Conservation (phyloP, 371 early-diverging fungal genomes). For the Fennellomyces sp. region DNA sequence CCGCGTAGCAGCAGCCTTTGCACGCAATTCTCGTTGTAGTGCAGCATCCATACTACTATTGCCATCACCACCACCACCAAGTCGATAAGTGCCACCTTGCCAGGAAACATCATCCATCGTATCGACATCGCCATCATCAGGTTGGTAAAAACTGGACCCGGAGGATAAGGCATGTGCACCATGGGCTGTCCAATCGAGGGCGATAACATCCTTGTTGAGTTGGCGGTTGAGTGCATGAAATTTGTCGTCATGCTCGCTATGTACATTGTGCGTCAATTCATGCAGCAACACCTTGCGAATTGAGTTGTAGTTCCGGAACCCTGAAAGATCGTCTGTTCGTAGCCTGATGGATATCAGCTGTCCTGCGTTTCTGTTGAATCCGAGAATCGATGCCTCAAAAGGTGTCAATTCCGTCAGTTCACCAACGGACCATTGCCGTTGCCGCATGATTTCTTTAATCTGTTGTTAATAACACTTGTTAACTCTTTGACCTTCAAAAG, state of each 20-base stretch:
- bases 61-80: conserved; percentile 24
- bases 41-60: conserved; percentile 8
- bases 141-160: conserved; percentile 41
- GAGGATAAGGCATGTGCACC: conserved; percentile 46
- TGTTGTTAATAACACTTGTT: too few relatives aligned
- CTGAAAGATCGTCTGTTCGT: conserved; percentile 85
- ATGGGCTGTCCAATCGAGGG: conserved; percentile 65
- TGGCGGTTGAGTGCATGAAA: conserved; percentile 84
- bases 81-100: conserved; percentile 36
- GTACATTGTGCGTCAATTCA: conserved; percentile 87
- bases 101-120: conserved; percentile 14
- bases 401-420: conserved; percentile 84
- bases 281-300: conserved; percentile 84
- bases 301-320: conserved; percentile 80
- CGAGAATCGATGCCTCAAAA: conserved; percentile 75
- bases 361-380: conserved; percentile 88
- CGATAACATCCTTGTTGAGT: conserved; percentile 73
- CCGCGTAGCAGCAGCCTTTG: conserved; percentile 37
- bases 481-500: not conserved
- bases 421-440: conserved; percentile 79
- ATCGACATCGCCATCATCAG: conserved; percentile 32
- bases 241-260: conserved; percentile 78
- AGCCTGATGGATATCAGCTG: conserved; percentile 83
- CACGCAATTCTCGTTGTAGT: conserved; percentile 30
- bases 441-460: conserved; percentile 76